Evolutionary conservation across 805 yeast species (phyloP), one percentile per base, ranked within the genome.

Genomic region (Ogataea parapolymorpha): DNA sequence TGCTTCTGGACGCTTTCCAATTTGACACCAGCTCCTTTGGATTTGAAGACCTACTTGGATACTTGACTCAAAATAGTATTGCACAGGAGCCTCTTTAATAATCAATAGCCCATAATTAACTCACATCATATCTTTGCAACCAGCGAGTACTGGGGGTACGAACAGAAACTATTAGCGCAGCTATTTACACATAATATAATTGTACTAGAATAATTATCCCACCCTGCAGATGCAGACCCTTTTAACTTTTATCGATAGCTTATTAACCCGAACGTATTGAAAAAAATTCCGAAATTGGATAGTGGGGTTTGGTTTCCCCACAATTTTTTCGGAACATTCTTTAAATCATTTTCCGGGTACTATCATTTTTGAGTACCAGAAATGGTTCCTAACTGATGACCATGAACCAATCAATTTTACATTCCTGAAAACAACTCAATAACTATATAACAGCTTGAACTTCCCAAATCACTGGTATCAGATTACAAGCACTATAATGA

Each of bases 1-100:
- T 37, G 39, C 30, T 39, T n/a, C 37, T 44, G 24, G 47, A 49
- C 15, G 43, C 41, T 18, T 51, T 51, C 29, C 49, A 45, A 26
- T 51, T 51, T 31, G 55, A 51, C 17, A 31, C 52, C n/a, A 41
- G 45, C 18, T 41, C 51, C 18, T 42, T 46, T 33, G 55, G 50
- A 11, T 51, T 51, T 39, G 64, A 60, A 28, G 64, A 60, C 29
- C 54, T 61, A 38, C 59, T 61, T 48, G 56, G 54, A 11, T 26
- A 26, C 10, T 13, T 26, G 29, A 26, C 29, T 26, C 29, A 26
- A 15, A 26, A 26, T 10, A 16, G 32, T 27, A 15, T 38, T 16
- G 23, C 25, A n/a, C 28, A 33, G 16, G 29, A 26, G 10, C 29
- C 29, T 26, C 15, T 26, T 13, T 13, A 26, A n/a, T 9, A n/a